Evolutionary conservation across 1,284 basidiomycete species (phyloP), one percentile per base, ranked within the genome.

Genomic region (Melampsora larici-populina): DNA sequence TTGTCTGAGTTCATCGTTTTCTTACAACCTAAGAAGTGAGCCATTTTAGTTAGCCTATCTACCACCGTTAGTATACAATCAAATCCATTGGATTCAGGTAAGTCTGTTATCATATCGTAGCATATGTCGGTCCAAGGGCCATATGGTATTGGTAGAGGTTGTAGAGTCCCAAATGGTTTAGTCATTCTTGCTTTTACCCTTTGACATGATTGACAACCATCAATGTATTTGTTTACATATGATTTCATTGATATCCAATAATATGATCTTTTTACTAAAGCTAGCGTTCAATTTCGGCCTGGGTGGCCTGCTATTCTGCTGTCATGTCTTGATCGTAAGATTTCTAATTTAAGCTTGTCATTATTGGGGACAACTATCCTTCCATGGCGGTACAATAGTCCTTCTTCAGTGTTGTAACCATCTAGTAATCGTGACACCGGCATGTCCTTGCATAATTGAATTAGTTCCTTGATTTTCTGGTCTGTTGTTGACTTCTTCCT

Each of bases 61-160:
- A 66, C 21, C 3, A 66, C 31, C 0, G 64, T 40, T 13, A 66
- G 33, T 7, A 66, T 21, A 21, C 64, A 40, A 31, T 67, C 65
- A 67, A 11, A 43, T 0, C 17, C 18, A 3, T 48, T 17, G 2
- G 65, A 67, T 43, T 40, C 6, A 21, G 64, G 64, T 24, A 66
- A 31, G 8, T 66, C 33, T 43, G 29, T 66, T 3, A 66, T 66
- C 18, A 66, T 8, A 66, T 66, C 33, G 26, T 66, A 40, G 64
- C 64, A 33, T 13, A 66, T 66, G 3, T 66, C 64, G 24, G 64
- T 66, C 64, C 64, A 66, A 13, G 64, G 64, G 7, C 64, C 64
- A 5, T 4, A 13, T 8, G n/a, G 63, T 11, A 65, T 33, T 65
- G 63, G 63, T 9, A 62, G 60, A 1, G 60, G 60, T 33, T 62